phyloP scores from a whole-genome alignment of 768 basidiomycete genomes.

The Naganishia vishniacii region DNA sequence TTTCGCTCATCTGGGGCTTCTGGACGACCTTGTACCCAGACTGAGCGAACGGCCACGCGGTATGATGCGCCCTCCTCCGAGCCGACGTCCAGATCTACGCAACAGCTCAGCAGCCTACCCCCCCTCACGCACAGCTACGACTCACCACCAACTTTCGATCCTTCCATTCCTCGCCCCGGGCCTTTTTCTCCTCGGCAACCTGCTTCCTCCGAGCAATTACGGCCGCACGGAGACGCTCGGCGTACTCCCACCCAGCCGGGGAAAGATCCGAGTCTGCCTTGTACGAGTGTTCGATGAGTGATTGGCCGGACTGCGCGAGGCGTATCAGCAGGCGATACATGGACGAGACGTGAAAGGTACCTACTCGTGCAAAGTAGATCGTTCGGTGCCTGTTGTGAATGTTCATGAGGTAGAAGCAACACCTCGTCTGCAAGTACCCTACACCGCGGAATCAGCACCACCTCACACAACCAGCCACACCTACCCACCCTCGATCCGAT shows the following conservation, averaged over 20 bases:
- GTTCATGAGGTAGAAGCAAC: slow-evolving; percentile 99
- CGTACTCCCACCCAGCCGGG: slow-evolving; percentile 91
- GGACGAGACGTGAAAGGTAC: slow-evolving; percentile 38
- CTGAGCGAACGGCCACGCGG: slow-evolving; percentile 88
- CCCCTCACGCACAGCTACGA: slow-evolving; percentile 32
- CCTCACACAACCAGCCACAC: not conserved
- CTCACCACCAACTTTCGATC: slow-evolving; percentile 43
- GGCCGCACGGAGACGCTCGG: slow-evolving; percentile 80
- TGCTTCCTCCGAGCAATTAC: slow-evolving; percentile 76
- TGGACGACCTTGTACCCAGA: slow-evolving; percentile 65
- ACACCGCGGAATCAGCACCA: too few relatives aligned
- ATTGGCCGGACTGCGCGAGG: slow-evolving; percentile 84
- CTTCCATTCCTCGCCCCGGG: slow-evolving; percentile 54
- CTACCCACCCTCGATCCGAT: slow-evolving; percentile 51
- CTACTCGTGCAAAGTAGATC: slow-evolving; percentile 91
- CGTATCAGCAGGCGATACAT: not conserved
- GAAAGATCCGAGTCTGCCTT: slow-evolving; percentile 97
- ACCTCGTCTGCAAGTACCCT: slow-evolving; percentile 64
- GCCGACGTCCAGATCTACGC: slow-evolving; percentile 93
- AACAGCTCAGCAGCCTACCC: not conserved
- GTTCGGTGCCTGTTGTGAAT: slow-evolving; percentile 89
- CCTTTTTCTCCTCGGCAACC: slow-evolving; percentile 60
- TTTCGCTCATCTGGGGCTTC: slow-evolving; percentile 94
- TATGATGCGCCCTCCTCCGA: slow-evolving; percentile 83
- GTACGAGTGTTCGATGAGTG: slow-evolving; percentile 95